Percentiles rank a stretch among this genome's conserved stretches.
Evolutionary conservation across 805 yeast genomes (phyloP).

Genomic region (Nakazawaea wickerhamii): DNA sequence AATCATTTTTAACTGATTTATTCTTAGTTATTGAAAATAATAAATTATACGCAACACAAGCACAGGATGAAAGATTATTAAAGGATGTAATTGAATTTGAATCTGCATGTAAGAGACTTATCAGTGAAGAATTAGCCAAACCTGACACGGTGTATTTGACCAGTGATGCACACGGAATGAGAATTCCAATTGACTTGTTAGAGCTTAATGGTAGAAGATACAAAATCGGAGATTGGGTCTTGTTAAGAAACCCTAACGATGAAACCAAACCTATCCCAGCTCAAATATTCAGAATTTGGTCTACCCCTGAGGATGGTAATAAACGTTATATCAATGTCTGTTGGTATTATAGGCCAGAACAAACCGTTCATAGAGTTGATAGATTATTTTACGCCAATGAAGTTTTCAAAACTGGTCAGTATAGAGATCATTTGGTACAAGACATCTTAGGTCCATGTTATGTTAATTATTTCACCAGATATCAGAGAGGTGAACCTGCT

Average conservation of each 20-base stretch:
- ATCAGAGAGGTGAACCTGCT: constrained; percentile 91
- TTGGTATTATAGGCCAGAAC: constrained; percentile 98
- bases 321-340: constrained; percentile 88
- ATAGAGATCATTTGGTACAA: constrained; percentile 84
- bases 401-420: constrained; percentile 95
- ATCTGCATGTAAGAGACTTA: constrained; percentile 47
- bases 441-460: constrained; percentile 92
- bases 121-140: constrained; percentile 66
- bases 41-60: constrained; percentile 53
- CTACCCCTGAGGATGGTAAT: constrained; percentile 65
- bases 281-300: constrained; percentile 92
- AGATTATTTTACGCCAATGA: constrained; percentile 88
- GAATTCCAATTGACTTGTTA: constrained; percentile 76
- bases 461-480: constrained; percentile 90
- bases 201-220: constrained; percentile 67
- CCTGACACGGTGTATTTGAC: constrained; percentile 75
- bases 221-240: constrained; percentile 93
- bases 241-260: constrained; percentile 83
- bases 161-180: constrained; percentile 42
- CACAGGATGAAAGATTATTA: constrained; percentile 43
- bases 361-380: constrained; percentile 91
- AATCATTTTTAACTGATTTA: constrained; percentile 72
- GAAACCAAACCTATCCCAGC: constrained; percentile 87
- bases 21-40: constrained; percentile 70
- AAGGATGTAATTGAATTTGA: constrained; percentile 64